Percentiles rank a stretch among this genome's conserved stretches.
phyloP scores from a whole-genome alignment of 352 stramenopile genomes.

The Thraustochytrium sp. region DNA sequence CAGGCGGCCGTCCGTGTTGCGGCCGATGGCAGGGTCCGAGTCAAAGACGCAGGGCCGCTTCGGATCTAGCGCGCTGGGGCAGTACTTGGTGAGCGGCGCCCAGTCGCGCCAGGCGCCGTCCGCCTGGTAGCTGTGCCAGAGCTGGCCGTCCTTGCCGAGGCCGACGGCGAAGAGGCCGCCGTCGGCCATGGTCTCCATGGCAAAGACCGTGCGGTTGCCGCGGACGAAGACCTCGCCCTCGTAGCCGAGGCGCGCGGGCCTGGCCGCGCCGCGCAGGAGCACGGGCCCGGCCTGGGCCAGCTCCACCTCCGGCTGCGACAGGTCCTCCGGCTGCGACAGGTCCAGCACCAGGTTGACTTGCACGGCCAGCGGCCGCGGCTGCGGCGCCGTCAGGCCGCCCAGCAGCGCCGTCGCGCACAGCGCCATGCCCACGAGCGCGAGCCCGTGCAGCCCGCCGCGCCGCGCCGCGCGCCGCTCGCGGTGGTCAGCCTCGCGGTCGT shows the following conservation, averaged over 20 bases:
- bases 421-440: background rate
- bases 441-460: too few relatives aligned
- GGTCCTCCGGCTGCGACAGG: background rate
- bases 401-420: background rate
- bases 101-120: background rate
- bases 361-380: background rate
- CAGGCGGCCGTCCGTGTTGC: conserved; percentile 12
- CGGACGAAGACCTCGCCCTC: background rate
- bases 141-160: conserved; percentile 40
- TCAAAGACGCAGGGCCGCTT: conserved; percentile 3
- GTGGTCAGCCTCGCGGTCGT: too few relatives aligned
- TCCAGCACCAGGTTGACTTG: background rate
- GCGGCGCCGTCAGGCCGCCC: background rate
- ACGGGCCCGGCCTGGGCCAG: background rate
- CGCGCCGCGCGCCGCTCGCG: too few relatives aligned
- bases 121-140: conserved; percentile 32
- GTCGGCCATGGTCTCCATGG: conserved; percentile 21
- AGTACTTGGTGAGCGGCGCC: conserved; percentile 6
- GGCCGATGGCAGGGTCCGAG: background rate
- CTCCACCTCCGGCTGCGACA: background rate
- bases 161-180: conserved; percentile 5
- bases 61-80: background rate
- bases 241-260: background rate
- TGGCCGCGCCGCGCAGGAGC: background rate
- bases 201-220: conserved; percentile 24